phyloP scores from a whole-genome alignment of 441 rosid genomes.

The Eutrema salsugineum region DNA sequence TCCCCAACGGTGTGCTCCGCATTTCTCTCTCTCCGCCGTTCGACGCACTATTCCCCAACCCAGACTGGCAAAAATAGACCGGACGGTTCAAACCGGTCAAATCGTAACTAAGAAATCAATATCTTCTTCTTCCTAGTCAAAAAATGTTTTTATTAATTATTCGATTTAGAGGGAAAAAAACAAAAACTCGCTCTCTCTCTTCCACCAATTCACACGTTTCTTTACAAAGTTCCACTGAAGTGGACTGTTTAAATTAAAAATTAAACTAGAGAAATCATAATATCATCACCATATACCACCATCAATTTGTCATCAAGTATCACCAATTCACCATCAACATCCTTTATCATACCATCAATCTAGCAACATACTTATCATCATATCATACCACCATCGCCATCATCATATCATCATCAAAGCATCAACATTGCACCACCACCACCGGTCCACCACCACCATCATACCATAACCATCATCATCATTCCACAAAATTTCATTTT shows the following conservation, averaged over 20 bases:
- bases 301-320: not conserved
- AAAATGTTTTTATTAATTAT: not conserved
- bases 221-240: not conserved
- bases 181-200: not conserved
- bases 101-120: not conserved
- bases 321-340: not conserved
- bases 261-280: not conserved
- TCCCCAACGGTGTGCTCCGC: conserved; percentile 67
- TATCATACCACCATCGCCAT: not conserved
- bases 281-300: not conserved
- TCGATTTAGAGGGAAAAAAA: not conserved
- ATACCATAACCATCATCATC: not conserved
- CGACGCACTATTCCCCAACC: not conserved
- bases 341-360: not conserved
- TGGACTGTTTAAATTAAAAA: not conserved
- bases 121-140: not conserved
- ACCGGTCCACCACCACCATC: not conserved
- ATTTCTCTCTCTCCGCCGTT: conserved; percentile 28
- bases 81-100: conserved; percentile 18
- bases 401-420: not conserved
- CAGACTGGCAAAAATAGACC: not conserved
- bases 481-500: not conserved
- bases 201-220: not conserved
- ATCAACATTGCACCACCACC: not conserved
- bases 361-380: not conserved